phyloP scores from a whole-genome alignment of 2,329 filamentous ascomycete genomes.

The Purpureocillium takamizusanense region DNA sequence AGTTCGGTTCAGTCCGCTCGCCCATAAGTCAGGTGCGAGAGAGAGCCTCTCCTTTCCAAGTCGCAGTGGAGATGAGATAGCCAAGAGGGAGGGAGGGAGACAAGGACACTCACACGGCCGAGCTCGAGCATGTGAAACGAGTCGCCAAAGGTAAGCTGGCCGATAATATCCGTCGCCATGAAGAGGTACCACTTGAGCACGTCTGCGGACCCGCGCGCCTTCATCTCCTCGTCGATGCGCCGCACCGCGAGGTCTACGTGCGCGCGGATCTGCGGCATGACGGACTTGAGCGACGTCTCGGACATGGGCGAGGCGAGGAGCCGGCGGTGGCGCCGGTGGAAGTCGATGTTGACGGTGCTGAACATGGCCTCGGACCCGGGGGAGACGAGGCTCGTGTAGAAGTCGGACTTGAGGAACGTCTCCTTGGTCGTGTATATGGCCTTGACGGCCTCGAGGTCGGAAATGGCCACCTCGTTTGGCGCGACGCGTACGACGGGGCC shows the following conservation, averaged over 20 bases:
- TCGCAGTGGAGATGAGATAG: neutral
- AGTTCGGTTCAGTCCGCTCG: too few species aligned
- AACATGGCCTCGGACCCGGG: constrained; percentile 21
- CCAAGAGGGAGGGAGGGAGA: too few species aligned
- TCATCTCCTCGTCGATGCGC: constrained; percentile 34
- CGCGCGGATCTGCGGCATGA: constrained; percentile 22
- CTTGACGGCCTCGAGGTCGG: constrained; percentile 12
- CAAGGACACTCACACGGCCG: constrained; percentile 33
- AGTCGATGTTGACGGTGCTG: constrained; percentile 25
- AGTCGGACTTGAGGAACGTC: constrained; percentile 14
- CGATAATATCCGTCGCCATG: constrained; percentile 45
- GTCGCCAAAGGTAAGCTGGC: constrained; percentile 45
- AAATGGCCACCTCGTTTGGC: constrained; percentile 13
- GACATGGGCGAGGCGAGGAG: constrained; percentile 32
- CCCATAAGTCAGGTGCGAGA: too few species aligned
- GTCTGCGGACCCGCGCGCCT: constrained; percentile 26
- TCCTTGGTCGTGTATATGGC: constrained; percentile 22
- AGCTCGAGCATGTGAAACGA: constrained; percentile 42
- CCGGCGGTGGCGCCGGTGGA: constrained; percentile 29
- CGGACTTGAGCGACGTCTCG: constrained; percentile 21
- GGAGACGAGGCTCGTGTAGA: constrained; percentile 12
- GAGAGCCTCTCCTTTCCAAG: too few species aligned
- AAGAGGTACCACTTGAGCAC: constrained; percentile 45
- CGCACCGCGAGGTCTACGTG: constrained; percentile 29
- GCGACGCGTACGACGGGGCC: constrained; percentile 16